Base-by-base conservation (phyloP, 805 yeast genomes). In the Komagataella mondaviorum region DNA sequence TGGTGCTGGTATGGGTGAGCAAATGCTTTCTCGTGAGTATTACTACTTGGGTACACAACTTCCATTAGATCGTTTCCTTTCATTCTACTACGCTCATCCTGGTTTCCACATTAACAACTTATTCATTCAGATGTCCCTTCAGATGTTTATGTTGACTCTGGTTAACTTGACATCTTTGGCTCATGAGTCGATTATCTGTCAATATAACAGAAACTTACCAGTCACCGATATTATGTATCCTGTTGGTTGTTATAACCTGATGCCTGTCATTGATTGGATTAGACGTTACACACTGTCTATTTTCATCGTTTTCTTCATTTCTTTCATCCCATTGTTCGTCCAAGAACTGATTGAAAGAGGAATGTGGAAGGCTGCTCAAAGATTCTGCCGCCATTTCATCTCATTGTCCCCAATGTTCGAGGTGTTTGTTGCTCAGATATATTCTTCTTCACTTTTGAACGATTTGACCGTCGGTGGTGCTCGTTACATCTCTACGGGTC, bases 1-100 rank as follows among this genome's bases (percentile, higher is more conserved):
- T 76, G 95, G 95, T 68, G 90, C 93, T 58, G 95, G 95, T 69
- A 85, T 85, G 95, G 93, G 93, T 66, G 95, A 85, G 68, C 95
- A 85, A 66, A 83, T 85, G 82, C 71, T 85, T 54, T 84, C 90
- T 23, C 76, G 95, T 70, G 95, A 85, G 65, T 85, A 85, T 65
- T 85, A 81, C 68, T 84, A 85, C 66, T 67, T 85, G 66, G 88
- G 91, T 61, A 82, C 91, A 44, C 89, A 82, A 62, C 70, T 85
- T 55, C 93, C 91, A 47, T 68, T 85, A 60, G 91, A 85, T 64
- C 77, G 91, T 68, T 83, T 85, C 74, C 73, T 85, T 56, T 82
- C 91, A 7, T 85, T 85, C 72, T 85, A 83, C 71, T 85, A 83
- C 67, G 95, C 91, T 16, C 95, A 85, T 66, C 82, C 88, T 55